phyloP scores from a whole-genome alignment of 2,329 filamentous ascomycete genomes.

The Magnaporthiopsis incrustans region DNA sequence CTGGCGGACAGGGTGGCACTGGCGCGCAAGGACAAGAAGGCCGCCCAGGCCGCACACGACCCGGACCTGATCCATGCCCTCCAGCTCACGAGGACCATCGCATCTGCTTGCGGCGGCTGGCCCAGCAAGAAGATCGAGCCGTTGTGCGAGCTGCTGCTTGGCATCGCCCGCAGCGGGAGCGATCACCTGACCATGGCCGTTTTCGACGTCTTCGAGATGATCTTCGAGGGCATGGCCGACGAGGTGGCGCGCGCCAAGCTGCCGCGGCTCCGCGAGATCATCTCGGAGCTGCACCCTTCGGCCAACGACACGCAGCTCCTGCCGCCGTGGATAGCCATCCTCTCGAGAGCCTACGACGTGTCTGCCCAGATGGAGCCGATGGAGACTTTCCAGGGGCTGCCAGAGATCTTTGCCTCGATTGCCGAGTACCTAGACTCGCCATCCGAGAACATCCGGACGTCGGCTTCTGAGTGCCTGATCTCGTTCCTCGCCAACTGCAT shows the following conservation, averaged over 20 bases:
- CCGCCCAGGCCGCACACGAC: conserved; percentile 55
- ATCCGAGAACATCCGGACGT: conserved; percentile 88
- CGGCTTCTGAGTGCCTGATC: conserved; percentile 88
- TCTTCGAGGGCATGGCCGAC: conserved; percentile 86
- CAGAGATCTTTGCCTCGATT: conserved; percentile 74
- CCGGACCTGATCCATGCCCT: conserved; percentile 84
- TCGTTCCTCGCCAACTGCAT: conserved; percentile 90
- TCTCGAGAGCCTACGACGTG: conserved; percentile 91
- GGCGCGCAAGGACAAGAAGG: conserved; percentile 62
- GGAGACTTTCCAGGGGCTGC: conserved; percentile 85
- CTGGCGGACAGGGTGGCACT: conserved; percentile 57
- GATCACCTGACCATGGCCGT: conserved; percentile 95
- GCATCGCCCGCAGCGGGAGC: conserved; percentile 82
- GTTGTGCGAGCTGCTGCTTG: conserved; percentile 79
- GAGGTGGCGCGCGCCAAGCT: conserved; percentile 85
- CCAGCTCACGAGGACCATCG: conserved; percentile 85
- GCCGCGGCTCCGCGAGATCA: conserved; percentile 80
- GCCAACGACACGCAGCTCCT: conserved; percentile 91
- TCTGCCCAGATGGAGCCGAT: conserved; percentile 81
- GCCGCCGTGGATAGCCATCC: conserved; percentile 91
- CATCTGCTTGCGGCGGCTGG: conserved; percentile 84
- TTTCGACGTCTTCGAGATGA: conserved; percentile 96
- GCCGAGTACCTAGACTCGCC: conserved; percentile 75
- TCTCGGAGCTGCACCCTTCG: conserved; percentile 82
- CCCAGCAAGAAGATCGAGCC: conserved; percentile 92